phyloP scores from a whole-genome alignment of 768 basidiomycete genomes.

The Podaxis mareebaensis region DNA sequence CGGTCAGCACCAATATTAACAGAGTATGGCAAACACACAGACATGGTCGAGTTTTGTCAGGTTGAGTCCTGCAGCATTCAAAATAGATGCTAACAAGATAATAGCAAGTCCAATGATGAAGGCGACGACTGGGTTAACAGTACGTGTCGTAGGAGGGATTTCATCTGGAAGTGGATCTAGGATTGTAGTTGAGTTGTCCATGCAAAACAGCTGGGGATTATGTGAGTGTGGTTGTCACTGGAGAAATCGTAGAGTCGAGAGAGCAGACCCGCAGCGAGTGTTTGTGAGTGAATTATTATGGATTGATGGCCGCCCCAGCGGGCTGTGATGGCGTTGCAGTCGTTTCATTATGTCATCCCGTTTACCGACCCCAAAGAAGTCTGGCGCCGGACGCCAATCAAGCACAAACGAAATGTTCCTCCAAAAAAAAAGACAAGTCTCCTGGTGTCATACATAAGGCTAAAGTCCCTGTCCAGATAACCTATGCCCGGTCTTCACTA shows the following conservation, averaged over 20 bases:
- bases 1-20: constrained; percentile 1
- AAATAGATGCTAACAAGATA: constrained; percentile 78
- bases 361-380: too few species aligned
- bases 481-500: too few species aligned
- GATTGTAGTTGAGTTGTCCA: constrained; percentile 14
- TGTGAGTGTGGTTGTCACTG: background rate
- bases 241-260: background rate
- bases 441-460: too few species aligned
- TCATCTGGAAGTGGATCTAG: constrained; percentile 17
- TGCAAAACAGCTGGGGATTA: background rate
- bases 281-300: background rate
- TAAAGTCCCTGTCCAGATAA: too few species aligned
- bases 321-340: too few species aligned
- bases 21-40: constrained; percentile 26
- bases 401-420: too few species aligned
- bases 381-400: too few species aligned
- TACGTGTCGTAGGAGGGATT: constrained; percentile 24
- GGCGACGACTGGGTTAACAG: constrained; percentile 56
- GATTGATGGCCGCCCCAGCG: too few species aligned
- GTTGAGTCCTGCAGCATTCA: constrained; percentile 92
- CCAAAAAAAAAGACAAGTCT: too few species aligned
- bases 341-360: too few species aligned
- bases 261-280: background rate
- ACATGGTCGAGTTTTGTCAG: constrained; percentile 94
- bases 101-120: constrained; percentile 89